Base-by-base conservation (phyloP, 225 moss, liverwort and hornwort species). In the Sphagnum contortum region DNA sequence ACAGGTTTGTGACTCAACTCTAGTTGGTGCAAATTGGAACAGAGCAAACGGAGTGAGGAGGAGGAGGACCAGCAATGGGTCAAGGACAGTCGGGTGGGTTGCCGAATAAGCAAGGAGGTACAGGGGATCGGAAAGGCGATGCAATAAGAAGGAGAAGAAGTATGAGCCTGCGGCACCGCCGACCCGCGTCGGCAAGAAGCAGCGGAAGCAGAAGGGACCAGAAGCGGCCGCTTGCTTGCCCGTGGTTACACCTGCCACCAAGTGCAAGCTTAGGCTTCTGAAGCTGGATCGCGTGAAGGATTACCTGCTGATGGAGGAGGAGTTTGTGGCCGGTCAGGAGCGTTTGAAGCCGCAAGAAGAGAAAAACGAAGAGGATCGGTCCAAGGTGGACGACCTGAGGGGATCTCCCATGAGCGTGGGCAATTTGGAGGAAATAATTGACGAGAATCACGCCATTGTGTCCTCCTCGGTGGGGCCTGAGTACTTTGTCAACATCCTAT, bases 341-440 rank as follows among this genome's bases (percentile, higher is more conserved):
- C 78, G 89, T 29, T 67, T 98, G 83, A 98, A 93, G 82, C 96
- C 93, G 4, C 96, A 98, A 85, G 96, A 98, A 72, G 96, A 98
- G 65, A 93, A 89, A 69, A 98, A 93, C 44, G 92, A 90, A 55
- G 95, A 92, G 65, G 95, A 96, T 80, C 92, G 95, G 11, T 90
- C 90, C 3, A 96, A 96, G 88, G 95, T 96, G 44, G 96, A 93
- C 60, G 96, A 93, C 61, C 57, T 98, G 64, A 86, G 96, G 10
- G 93, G 96, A 4, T 98, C 96, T 10, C 96, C 96, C 5, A 98
- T 98, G 96, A 98, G 96, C 57, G 93, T 98, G 7, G 96, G 96
- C 58, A 98, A 71, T 64, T 76, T 93, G 75, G 96, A 98, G 77
- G 96, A 98, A 58, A 98, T 98, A 66, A 98, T 98, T 47, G 96